Evolutionary conservation across 2,329 filamentous ascomycete genomes (phyloP), one percentile per base, ranked within the genome.

Genomic region (Alternaria sp.): DNA sequence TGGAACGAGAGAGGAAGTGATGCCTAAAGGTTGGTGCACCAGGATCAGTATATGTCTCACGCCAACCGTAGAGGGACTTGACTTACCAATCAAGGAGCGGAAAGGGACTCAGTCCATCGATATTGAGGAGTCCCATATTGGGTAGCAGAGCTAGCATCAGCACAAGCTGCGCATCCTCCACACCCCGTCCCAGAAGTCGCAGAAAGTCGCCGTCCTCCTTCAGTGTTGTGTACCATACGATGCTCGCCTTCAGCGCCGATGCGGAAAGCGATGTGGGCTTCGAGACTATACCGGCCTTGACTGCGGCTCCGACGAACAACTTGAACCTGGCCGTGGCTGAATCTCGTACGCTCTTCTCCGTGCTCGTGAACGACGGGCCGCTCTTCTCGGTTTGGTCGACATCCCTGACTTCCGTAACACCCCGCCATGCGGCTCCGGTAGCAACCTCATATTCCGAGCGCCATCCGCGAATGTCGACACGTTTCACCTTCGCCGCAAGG

Each of bases 361-460:
- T 56, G 13, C 53, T 52, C 1, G 40, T 26, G 19, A 51, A 61
- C 2, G 17, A 44, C 7, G 59, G 52, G 8, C 52, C 45, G 2
- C 13, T 46, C 32, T 36, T 47, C 32, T 57, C 25, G 15, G n/a
- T 19, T 25, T 19, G 23, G 2, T 49, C 30, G 4, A 23, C 32
- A 4, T 25, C 32, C 1, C 45, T 52, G 3, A 19, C 8, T 7
- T 44, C 45, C 12, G 40, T 54, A 6, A 47, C 8, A 2, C 36
- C 47, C 28, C 23, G 32, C 62, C 59, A 67, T 5, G 36, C 7
- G 5, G 30, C 23, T 12, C 59, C 56, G 3, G 55, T 62, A 0
- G 52, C 65, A 2, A 62, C 47, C 19, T 65, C 58, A 26, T 52
- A 59, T 9, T 65, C 54, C 11, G 65, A 65, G 15, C 65, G 62